phyloP scores from a whole-genome alignment of 129 eudicot species.

The Rutidosis leptorrhynchoides region DNA sequence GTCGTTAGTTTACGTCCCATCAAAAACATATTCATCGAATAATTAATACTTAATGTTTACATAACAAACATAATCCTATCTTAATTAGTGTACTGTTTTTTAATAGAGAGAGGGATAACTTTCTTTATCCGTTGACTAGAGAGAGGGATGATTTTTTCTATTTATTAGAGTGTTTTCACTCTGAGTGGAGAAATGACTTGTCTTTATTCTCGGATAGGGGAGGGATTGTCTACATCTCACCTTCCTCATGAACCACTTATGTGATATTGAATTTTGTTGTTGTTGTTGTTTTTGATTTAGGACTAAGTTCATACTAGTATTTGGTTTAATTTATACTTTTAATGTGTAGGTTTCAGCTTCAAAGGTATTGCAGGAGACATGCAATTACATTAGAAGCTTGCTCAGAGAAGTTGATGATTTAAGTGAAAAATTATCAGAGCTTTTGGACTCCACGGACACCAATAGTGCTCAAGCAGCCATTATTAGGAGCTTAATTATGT shows the following conservation, averaged over 20 bases:
- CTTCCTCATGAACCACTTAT: too few relatives aligned
- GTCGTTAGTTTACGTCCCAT: background rate
- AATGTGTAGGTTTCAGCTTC: conserved; percentile 69
- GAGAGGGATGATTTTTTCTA: too few relatives aligned
- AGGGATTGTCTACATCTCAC: too few relatives aligned
- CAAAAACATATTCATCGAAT: background rate
- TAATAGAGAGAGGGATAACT: too few relatives aligned
- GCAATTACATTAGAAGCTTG: conserved; percentile 84
- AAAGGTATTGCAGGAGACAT: conserved; percentile 91
- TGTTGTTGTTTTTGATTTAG: background rate
- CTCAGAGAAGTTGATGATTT: conserved; percentile 90
- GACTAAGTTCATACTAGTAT: background rate
- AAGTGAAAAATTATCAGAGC: conserved; percentile 80
- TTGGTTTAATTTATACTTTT: background rate
- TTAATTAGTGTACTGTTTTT: background rate
- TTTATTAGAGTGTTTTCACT: too few relatives aligned
- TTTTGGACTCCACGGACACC: conserved; percentile 72
- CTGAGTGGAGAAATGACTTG: too few relatives aligned
- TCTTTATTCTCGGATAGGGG: too few relatives aligned
- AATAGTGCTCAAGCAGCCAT: conserved; percentile 95
- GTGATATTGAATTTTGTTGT: too few relatives aligned
- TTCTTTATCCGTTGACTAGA: too few relatives aligned
- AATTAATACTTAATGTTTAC: background rate
- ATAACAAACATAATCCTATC: background rate
- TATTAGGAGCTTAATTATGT: conserved; percentile 92